Evolutionary conservation across 192 early-diverging fungal genomes (phyloP), one percentile per base, ranked within the genome.

Genomic region (Glomus cerebriforme): DNA sequence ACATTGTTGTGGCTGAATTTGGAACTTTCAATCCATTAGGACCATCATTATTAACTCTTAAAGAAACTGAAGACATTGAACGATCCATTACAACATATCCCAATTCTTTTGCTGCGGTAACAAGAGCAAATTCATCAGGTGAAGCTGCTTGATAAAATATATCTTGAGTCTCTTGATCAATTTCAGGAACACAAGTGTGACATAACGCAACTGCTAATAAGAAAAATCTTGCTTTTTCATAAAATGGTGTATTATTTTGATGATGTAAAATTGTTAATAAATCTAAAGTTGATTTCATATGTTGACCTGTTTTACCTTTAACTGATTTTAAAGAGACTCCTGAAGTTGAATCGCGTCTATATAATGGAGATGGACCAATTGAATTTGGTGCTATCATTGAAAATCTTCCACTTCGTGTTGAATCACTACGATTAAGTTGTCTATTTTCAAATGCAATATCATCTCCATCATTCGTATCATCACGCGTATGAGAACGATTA

Each of bases 41-140:
- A 2, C 37, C 35, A 64, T 60, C 69, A 39, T 79, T 54, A 59
- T 80, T 54, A 45, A 88, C 82, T 8, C 83, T 81, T 71, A 88
- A 79, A 77, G 86, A 85, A 17, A 88, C 84, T 45, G 84, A 47
- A 3, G 85, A 85, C 19, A 87, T 85, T 1, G 84, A 86, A 34
- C 90, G 85, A 73, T 92, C 90, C 32, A 85, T 82, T 79, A 93
- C 87, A 5, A 92, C 86, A 65, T 87, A 95, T 26, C 90, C 90
- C n/a, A 96, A 79, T 73, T 94, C 90, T 17, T 89, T 88, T 7
- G 94, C 95, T 19, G 93, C 94, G 0, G 88, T 90, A 2, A 94
- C 93, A 60, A 96, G 81, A 15, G 95, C 95, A 80, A 92, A 90
- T 82, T 96, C 95, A 78, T 96, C 95, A 15, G 95, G 94, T 15